Conservation (phyloP, 2,329 filamentous ascomycete genomes). For the Colletotrichum musicola region DNA sequence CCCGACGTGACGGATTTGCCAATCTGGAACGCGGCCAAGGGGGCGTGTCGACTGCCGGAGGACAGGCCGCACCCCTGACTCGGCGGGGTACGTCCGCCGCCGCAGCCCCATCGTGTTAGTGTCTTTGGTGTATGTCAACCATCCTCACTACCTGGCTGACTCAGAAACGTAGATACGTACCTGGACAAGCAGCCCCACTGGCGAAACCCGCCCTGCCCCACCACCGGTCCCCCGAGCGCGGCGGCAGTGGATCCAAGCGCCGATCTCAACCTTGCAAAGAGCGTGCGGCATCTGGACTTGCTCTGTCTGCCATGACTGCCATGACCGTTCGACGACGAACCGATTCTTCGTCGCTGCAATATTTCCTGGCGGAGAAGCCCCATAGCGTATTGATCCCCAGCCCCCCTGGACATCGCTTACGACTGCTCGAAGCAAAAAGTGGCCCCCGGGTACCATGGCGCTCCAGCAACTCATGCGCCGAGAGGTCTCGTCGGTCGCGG, state of each 20-base stretch:
- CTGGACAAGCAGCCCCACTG: too few relatives aligned
- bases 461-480: slow-evolving; percentile 29
- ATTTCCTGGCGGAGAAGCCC: neutral
- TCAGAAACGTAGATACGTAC: too few relatives aligned
- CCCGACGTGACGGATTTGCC: slow-evolving; percentile 27
- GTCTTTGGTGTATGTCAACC: neutral
- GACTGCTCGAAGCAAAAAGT: slow-evolving; percentile 27
- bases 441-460: neutral
- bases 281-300: slow-evolving; percentile 3
- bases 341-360: neutral
- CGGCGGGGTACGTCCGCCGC: neutral
- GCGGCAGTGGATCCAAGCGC: slow-evolving; percentile 34
- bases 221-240: slow-evolving; percentile 25
- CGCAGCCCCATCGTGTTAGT: neutral
- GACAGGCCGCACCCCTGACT: slow-evolving; percentile 28
- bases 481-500: slow-evolving; percentile 28
- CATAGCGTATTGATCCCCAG: neutral
- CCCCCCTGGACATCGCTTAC: slow-evolving; percentile 18
- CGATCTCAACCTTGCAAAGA: slow-evolving; percentile 33
- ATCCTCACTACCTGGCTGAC: neutral
- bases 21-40: slow-evolving; percentile 36
- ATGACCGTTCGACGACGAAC: neutral
- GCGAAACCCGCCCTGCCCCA: neutral
- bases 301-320: neutral
- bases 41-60: slow-evolving; percentile 20